Base-by-base conservation (phyloP, 164 flowering plant genomes). In the Annona cherimola region DNA sequence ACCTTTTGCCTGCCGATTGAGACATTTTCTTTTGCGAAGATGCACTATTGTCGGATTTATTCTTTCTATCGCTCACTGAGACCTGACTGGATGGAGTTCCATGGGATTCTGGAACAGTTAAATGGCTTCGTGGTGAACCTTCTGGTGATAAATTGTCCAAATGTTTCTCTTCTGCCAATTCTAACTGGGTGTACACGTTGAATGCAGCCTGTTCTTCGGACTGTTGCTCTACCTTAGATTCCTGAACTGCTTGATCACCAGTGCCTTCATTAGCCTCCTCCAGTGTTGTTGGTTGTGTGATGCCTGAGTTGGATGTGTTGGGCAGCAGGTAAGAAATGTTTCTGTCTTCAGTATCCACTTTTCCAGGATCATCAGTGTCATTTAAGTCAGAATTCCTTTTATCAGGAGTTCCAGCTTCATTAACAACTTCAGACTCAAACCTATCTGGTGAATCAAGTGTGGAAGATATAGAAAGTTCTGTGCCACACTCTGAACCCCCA, bases 1-100 rank as follows among this genome's bases (percentile, higher is more conserved):
- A 85, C 59, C 71, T 75, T 81, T 84, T 93, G 46, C 75, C 79
- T 19, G 78, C 80, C 4, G 89, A 79, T 19, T 67, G 68, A 44
- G 89, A 80, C 69, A 64, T 83, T 9, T 79, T 83, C 67, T 83
- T 88, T 14, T 74, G 75, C 71, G 41, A 74, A 42, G 89, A 77
- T 45, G 79, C 80, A 42, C 79, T 79, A 64, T 76, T 86, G 40
- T 79, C 85, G 66, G 72, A 54, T 76, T 79, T 88, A 59, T 45
- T 78, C 77, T 74, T 83, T 73, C 81, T 85, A 76, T 85, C 69
- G 50, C 81, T 88, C 44, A 77, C 81, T 20, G 95, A 92, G 39
- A 84, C 83, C 78, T 82, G 86, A 76, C 96, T 94, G 42, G 95
- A 83, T 75, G 96, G 98, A 39, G 96, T 92, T 61, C 88, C 93